Evolutionary conservation across 805 yeast genomes (phyloP), one percentile per base, ranked within the genome.

Genomic region (Teunomyces cretensis): DNA sequence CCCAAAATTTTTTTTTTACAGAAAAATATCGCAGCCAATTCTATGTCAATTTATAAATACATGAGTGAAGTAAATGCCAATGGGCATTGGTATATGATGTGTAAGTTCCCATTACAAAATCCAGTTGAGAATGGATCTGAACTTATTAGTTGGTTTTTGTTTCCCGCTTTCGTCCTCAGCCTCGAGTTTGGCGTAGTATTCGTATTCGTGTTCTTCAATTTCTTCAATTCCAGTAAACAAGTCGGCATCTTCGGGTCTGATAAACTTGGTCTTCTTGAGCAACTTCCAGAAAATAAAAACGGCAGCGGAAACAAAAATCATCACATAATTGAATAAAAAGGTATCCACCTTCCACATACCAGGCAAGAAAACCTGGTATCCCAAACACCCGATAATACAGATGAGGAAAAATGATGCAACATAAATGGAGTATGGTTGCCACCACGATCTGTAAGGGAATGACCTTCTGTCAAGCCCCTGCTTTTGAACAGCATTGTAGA

Each of bases 251-350:
- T 59, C 68, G 11, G 79, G 73, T 27, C 62, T 66, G 42, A 76
- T 53, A 45, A 61, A 60, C 41, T 65, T 67, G 9, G 75, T 64
- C 49, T 60, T 63, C 56, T 64, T 70, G 41, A 60, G 36, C 5
- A 71, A 16, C 41, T 72, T 70, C 74, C 75, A 72, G 41, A 61
- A 49, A 15, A 58, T 43, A 50, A 50, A 66, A n/a, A 65, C 59
- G 5, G 57, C 68, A 33, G 63, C 43, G 4, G 62, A 51, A 14
- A 72, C 63, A 47, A 87, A 86, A 9, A 88, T 74, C 83, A 86
- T 83, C 47, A 88, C 69, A 57, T 88, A 88, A 56, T 78, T 78
- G 64, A 80, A 86, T 53, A 87, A 68, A 65, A 88, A 88, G 7
- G 72, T 67, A 46, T 81, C 72, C 14, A 75, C 73, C 14, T 72